A percentile compares a stretch with the other conserved stretches of the same genome.
These are phyloP conservation scores for Pelargonium citronellum DNA, from an alignment of 441 rosid species.

Conservation along the genomic window DNA sequence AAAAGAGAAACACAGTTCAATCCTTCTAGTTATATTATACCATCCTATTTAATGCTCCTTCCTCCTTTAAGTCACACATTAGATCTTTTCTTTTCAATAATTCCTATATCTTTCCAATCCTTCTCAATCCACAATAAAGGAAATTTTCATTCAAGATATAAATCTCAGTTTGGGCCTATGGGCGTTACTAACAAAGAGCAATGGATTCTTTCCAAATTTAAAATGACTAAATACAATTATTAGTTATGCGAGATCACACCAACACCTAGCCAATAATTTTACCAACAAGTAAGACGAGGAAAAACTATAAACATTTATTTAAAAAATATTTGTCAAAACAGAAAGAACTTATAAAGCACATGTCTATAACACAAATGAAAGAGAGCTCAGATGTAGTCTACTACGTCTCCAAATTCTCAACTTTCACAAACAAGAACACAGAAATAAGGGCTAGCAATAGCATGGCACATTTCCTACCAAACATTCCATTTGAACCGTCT, in stretches of 20 bases:
- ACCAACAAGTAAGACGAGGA: not conserved
- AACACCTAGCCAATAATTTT: not conserved
- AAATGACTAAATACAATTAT: not conserved
- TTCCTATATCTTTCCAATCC: too few relatives aligned
- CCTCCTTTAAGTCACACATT: too few relatives aligned
- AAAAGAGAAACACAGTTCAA: too few relatives aligned
- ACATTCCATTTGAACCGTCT: too few relatives aligned
- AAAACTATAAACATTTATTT: not conserved
- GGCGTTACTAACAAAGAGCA: not conserved
- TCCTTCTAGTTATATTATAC: too few relatives aligned
- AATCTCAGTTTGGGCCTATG: not conserved
- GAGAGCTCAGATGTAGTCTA: too few relatives aligned
- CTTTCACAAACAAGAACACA: not conserved
- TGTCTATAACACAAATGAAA: too few relatives aligned
- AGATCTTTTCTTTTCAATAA: too few relatives aligned
- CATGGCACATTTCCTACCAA: not conserved
- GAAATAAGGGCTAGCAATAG: not conserved
- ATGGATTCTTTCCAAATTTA: not conserved
- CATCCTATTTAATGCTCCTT: too few relatives aligned
- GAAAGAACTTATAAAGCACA: too few relatives aligned
- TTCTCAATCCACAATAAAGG: not conserved
- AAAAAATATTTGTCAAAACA: too few relatives aligned
- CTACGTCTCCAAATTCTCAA: too few relatives aligned
- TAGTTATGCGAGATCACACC: not conserved
- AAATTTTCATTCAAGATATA: not conserved